Conservation (phyloP, 768 basidiomycete species). For the Cubamyces lactineus region DNA sequence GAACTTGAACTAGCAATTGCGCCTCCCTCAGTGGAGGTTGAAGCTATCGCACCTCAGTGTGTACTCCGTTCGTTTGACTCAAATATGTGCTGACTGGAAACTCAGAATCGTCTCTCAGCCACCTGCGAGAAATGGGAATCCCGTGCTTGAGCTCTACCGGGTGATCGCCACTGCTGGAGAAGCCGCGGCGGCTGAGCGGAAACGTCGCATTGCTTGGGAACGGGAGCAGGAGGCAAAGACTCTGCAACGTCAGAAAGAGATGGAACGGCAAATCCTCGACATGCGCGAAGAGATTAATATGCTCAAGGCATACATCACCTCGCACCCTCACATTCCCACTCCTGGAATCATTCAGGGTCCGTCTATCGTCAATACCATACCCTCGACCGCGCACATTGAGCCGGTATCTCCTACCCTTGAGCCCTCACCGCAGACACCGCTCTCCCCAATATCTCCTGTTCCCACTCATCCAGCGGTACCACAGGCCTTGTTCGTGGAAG, state of each 20-base stretch:
- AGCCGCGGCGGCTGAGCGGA: slow-evolving; percentile 61
- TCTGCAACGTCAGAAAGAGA: slow-evolving; percentile 56
- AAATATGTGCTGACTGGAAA: not conserved
- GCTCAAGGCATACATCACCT: slow-evolving; percentile 45
- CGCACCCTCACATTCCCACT: slow-evolving; percentile 14
- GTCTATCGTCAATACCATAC: slow-evolving; percentile 4
- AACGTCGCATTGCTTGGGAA: slow-evolving; percentile 68
- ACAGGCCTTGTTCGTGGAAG: slow-evolving; percentile 37
- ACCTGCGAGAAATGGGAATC: slow-evolving; percentile 36
- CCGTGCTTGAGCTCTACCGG: slow-evolving; percentile 59
- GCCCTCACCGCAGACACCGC: slow-evolving; percentile 2
- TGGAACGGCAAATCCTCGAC: slow-evolving; percentile 57
- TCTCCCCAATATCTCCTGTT: slow-evolving; percentile 5
- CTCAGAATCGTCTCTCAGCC: slow-evolving; percentile 16
- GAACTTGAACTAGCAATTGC: slow-evolving; percentile 67
- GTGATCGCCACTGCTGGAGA: slow-evolving; percentile 59
- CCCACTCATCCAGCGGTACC: slow-evolving; percentile 30
- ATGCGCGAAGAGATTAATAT: slow-evolving; percentile 56
- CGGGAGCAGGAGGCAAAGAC: slow-evolving; percentile 67
- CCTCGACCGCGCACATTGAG: slow-evolving; percentile 19
- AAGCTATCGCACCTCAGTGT: slow-evolving; percentile 14
- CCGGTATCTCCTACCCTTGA: slow-evolving; percentile 5
- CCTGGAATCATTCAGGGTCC: not conserved
- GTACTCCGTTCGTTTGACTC: not conserved
- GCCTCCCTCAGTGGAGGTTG: slow-evolving; percentile 35